Evolutionary conservation across 805 yeast species (phyloP), one percentile per base, ranked within the genome.

Genomic region (Suhomyces emberorum): DNA sequence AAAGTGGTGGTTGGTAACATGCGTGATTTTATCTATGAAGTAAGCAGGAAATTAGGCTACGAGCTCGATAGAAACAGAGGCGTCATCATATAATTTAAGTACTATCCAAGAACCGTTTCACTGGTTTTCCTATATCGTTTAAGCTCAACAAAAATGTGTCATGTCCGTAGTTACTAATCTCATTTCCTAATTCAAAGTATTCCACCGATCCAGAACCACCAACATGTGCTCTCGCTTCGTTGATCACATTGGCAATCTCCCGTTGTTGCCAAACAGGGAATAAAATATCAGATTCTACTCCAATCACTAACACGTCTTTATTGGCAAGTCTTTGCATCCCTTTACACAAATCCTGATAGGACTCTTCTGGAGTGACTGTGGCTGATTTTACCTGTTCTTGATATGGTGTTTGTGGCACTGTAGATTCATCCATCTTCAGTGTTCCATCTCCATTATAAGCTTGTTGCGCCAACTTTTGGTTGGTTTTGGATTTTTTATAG

Each of bases 191-290:
- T 55, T 89, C 96, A 37, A 79, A 70, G 55, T 88, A 87, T 10
- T 34, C 25, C n/a, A 3, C 52, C 41, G 12, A 46, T 38, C 28
- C 39, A 32, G 28, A 28, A 17, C 28, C 16, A 3, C 46, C 44
- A 29, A 67, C 66, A 22, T 52, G 59, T 34, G 57, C 19, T 4
- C 46, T 46, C 28, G 68, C 67, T 25, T 54, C 60, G 34, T 56
- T 62, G 31, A 89, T 68, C 24, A 79, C 76, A 11, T 77, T 74
- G 19, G 78, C 80, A 38, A 87, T 79, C 55, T 89, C 96, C 38
- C 80, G 63, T 61, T 89, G 97, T 64, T 89, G 97, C 95, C 96
- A 87, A 24, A 82, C 86, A 1, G 97, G 97, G 69, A 89, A 89
- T 34, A 89, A 69, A 27, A 85, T 84, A 56, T 89, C 97, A 1